Evolutionary conservation across 2,329 filamentous ascomycete species (phyloP).

Genomic region (Gyromitra esculenta): DNA sequence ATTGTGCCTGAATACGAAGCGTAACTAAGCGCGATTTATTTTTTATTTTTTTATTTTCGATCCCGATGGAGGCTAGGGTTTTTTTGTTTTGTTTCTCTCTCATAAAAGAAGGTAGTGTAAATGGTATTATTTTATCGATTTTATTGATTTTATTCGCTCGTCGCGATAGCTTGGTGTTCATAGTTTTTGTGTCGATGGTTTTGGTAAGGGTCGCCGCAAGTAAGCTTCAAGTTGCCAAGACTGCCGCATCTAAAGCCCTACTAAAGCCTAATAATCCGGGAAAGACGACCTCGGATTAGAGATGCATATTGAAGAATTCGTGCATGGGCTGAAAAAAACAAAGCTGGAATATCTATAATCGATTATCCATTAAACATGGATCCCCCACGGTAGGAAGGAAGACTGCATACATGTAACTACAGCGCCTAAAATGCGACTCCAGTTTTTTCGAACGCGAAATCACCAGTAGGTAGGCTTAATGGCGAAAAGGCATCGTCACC

Average conservation of each 20-base stretch:
- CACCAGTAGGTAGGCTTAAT: slow-evolving; percentile 19
- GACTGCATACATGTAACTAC: slow-evolving; percentile 2
- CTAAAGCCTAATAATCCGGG: slow-evolving; percentile 31
- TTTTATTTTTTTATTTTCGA: slow-evolving; percentile 27
- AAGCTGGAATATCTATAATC: slow-evolving; percentile 26
- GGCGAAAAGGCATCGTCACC: slow-evolving; percentile 23
- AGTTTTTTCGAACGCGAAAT: slow-evolving; percentile 23
- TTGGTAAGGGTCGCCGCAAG: slow-evolving; percentile 6
- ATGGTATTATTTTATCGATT: not conserved
- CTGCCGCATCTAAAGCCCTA: slow-evolving; percentile 39
- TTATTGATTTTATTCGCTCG: slow-evolving; percentile 20
- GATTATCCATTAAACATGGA: slow-evolving; percentile 32
- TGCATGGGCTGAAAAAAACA: slow-evolving; percentile 42
- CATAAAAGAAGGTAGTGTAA: slow-evolving; percentile 1
- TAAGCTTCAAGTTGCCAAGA: slow-evolving; percentile 33
- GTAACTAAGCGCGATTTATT: slow-evolving; percentile 19
- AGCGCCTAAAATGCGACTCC: slow-evolving; percentile 35
- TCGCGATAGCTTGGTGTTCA: slow-evolving; percentile 10
- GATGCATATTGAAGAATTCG: slow-evolving; percentile 12
- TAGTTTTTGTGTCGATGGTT: slow-evolving; percentile 9
- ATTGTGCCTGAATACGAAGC: slow-evolving; percentile 44
- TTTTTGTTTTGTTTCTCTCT: slow-evolving; percentile 13
- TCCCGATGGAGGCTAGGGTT: slow-evolving; percentile 26
- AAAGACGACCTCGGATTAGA: not conserved
- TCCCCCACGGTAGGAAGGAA: slow-evolving; percentile 20